These are phyloP conservation scores for Pyricularia sp. DNA, from an alignment of 2,329 filamentous ascomycete species.

Conservation along the genomic window DNA sequence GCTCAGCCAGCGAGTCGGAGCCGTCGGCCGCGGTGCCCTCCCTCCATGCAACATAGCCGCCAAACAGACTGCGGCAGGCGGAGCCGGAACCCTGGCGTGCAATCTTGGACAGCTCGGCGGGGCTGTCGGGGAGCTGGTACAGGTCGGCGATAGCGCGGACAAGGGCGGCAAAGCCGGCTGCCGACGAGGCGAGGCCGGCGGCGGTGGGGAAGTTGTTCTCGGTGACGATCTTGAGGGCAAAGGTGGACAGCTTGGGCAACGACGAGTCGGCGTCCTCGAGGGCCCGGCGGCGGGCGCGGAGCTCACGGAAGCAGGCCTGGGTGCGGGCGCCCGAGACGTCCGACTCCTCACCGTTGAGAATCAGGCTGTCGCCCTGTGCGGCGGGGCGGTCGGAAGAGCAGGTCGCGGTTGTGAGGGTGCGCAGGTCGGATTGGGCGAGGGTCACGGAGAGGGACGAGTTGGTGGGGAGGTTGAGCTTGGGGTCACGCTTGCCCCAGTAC, in stretches of 20 bases:
- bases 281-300: constrained; percentile 61
- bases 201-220: constrained; percentile 99
- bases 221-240: constrained; percentile 75
- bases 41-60: constrained; percentile 92
- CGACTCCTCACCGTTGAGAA: constrained; percentile 71
- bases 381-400: constrained; percentile 59
- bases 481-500: constrained; percentile 97
- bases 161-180: constrained; percentile 55
- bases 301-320: constrained; percentile 84
- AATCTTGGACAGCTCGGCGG: constrained; percentile 74
- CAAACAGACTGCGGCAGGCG: constrained; percentile 84
- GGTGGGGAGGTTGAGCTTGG: constrained; percentile 88
- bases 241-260: constrained; percentile 67
- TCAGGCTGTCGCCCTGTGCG: constrained; percentile 52
- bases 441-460: constrained; percentile 97
- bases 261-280: constrained; percentile 60
- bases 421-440: constrained; percentile 83
- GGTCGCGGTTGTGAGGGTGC: constrained; percentile 89
- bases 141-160: constrained; percentile 84
- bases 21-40: constrained; percentile 66
- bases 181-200: constrained; percentile 68
- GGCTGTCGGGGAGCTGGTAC: constrained; percentile 70
- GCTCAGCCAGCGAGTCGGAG: constrained; percentile 73
- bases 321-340: constrained; percentile 80
- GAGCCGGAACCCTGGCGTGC: constrained; percentile 90